Conservation (phyloP, 2,329 filamentous ascomycete species). For the Gnomoniopsis smithogilvyi region DNA sequence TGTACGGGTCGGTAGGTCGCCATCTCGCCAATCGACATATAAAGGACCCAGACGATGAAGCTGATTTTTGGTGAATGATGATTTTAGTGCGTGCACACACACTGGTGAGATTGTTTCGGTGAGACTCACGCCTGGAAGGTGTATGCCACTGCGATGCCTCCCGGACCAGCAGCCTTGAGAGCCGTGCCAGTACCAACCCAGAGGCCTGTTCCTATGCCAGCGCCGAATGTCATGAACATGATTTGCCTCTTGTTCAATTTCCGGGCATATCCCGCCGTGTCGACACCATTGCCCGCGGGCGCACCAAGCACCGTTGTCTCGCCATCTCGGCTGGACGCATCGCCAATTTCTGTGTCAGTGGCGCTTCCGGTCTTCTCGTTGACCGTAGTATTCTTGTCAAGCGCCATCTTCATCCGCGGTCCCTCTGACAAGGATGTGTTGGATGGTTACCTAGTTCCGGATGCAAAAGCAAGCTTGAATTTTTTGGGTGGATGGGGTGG, state of each 20-base stretch:
- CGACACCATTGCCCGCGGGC: background rate
- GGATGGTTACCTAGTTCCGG: background rate
- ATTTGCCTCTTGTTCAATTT: constrained; percentile 29
- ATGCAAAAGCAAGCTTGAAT: background rate
- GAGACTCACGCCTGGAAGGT: constrained; percentile 26
- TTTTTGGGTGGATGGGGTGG: background rate
- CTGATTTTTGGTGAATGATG: constrained; percentile 6
- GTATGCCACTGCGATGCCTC: constrained; percentile 30
- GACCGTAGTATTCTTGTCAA: background rate
- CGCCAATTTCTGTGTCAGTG: background rate
- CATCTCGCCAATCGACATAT: constrained; percentile 31
- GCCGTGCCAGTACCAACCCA: constrained; percentile 35
- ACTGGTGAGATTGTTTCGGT: no score
- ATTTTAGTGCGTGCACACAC: background rate
- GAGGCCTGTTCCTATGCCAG: constrained; percentile 31
- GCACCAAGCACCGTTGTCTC: background rate
- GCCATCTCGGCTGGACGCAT: constrained; percentile 11
- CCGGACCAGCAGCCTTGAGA: constrained; percentile 30
- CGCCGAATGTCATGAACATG: constrained; percentile 36
- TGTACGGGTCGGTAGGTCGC: constrained; percentile 29
- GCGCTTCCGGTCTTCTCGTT: background rate
- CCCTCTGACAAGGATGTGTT: background rate
- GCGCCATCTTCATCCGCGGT: background rate
- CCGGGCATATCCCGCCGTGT: constrained; percentile 28
- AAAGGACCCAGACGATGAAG: constrained; percentile 30